Conservation (phyloP, 192 early-diverging fungal genomes). For the Podila epigama region DNA sequence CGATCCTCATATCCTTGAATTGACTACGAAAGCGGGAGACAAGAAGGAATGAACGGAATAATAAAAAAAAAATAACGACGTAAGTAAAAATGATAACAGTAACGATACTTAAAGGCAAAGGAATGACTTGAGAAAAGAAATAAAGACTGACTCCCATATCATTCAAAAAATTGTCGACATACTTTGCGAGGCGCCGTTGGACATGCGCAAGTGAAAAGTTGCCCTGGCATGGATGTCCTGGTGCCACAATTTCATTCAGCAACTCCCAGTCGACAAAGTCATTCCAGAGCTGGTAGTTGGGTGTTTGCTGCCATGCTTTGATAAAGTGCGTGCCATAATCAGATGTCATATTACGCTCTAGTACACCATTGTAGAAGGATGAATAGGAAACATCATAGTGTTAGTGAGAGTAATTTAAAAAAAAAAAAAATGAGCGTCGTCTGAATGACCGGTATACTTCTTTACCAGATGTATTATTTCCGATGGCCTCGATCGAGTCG, state of each 20-base stretch:
- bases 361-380: too few species aligned
- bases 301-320: constrained; percentile 71
- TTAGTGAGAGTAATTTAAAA: too few species aligned
- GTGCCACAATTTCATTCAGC: constrained; percentile 62
- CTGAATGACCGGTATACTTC: too few species aligned
- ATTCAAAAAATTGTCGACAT: too few species aligned
- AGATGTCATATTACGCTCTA: constrained; percentile 61
- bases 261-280: constrained; percentile 63
- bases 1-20: constrained; percentile 56
- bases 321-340: constrained; percentile 73
- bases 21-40: constrained; percentile 32
- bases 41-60: background rate
- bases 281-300: constrained; percentile 74
- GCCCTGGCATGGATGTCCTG: constrained; percentile 62
- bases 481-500: constrained; percentile 29
- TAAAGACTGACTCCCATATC: too few species aligned
- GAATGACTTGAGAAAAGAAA: background rate
- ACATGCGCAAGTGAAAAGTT: constrained; percentile 56
- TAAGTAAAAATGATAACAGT: background rate
- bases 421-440: too few species aligned
- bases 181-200: constrained; percentile 62
- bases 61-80: background rate
- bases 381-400: too few species aligned
- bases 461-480: constrained; percentile 26
- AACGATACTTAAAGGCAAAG: background rate